phyloP scores from a whole-genome alignment of 2,329 filamentous ascomycete genomes.

The Lithohypha guttulata region DNA sequence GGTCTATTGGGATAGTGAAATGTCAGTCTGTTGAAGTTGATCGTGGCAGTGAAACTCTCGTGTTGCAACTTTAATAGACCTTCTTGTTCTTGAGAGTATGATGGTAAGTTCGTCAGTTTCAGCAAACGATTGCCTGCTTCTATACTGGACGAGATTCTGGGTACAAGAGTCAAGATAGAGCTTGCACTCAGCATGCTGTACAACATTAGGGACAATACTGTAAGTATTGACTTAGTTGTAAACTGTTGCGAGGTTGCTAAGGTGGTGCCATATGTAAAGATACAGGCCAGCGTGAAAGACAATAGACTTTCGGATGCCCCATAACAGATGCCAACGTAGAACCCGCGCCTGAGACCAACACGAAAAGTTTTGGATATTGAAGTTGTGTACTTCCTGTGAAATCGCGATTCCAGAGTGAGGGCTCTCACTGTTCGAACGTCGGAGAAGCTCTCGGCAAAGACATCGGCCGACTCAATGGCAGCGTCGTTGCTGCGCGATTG shows the following conservation, averaged over 20 bases:
- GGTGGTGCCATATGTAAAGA: slow-evolving; percentile 71
- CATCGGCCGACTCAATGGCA: slow-evolving; percentile 47
- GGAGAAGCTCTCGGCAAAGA: slow-evolving; percentile 64
- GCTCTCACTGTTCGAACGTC: slow-evolving; percentile 71
- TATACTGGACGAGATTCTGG: slow-evolving; percentile 66
- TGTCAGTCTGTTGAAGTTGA: slow-evolving; percentile 84
- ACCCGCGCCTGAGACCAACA: slow-evolving; percentile 55
- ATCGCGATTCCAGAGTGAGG: slow-evolving; percentile 62
- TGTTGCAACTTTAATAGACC: slow-evolving; percentile 12
- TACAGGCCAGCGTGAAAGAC: slow-evolving; percentile 61
- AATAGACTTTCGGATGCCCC: slow-evolving; percentile 66
- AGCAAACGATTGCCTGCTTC: slow-evolving; percentile 64
- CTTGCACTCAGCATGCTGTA: slow-evolving; percentile 67
- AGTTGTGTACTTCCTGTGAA: slow-evolving; percentile 50
- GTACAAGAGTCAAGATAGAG: slow-evolving; percentile 60
- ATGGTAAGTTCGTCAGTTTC: slow-evolving; percentile 42
- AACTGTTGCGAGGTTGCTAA: slow-evolving; percentile 45
- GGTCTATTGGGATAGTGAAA: slow-evolving; percentile 89
- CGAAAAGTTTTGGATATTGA: slow-evolving; percentile 44
- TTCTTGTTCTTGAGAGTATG: neutral
- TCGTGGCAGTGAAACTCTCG: slow-evolving; percentile 51
- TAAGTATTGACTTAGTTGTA: slow-evolving; percentile 51
- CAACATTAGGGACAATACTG: slow-evolving; percentile 72
- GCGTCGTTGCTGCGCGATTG: slow-evolving; percentile 57
- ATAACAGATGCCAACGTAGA: slow-evolving; percentile 59